Evolutionary conservation across 2,329 filamentous ascomycete species (phyloP).

Genomic region (Pseudogymnoascus sp.): DNA sequence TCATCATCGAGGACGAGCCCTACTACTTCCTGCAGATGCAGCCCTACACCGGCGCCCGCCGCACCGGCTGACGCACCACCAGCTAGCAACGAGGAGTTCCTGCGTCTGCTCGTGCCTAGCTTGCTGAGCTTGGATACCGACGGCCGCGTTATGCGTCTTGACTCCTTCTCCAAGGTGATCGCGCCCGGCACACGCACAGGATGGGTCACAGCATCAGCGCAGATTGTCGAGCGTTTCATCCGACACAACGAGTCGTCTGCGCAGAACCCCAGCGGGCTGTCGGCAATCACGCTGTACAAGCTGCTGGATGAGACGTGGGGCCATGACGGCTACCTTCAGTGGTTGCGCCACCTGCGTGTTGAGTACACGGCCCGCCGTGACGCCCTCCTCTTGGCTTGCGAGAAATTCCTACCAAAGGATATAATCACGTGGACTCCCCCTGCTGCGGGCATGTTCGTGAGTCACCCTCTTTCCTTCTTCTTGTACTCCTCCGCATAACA

Average conservation of each 20-base stretch:
- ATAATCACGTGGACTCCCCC: constrained; percentile 76
- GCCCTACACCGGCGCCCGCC: constrained; percentile 44
- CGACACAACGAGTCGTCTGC: constrained; percentile 77
- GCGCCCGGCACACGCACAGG: constrained; percentile 75
- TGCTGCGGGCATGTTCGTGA: constrained; percentile 88
- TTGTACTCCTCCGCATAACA: not conserved
- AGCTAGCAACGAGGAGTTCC: constrained; percentile 62
- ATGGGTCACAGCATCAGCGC: constrained; percentile 83
- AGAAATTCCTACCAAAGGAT: constrained; percentile 65
- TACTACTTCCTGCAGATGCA: constrained; percentile 69
- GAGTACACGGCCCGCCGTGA: constrained; percentile 79
- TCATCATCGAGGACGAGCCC: constrained; percentile 68
- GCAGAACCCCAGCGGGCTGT: constrained; percentile 79
- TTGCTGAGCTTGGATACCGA: constrained; percentile 76
- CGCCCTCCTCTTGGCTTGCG: constrained; percentile 71
- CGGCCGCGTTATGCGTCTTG: constrained; percentile 81
- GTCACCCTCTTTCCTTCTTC: constrained; percentile 31
- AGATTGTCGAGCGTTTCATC: constrained; percentile 76
- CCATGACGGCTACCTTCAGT: constrained; percentile 80
- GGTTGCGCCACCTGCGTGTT: constrained; percentile 74
- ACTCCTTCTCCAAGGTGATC: constrained; percentile 90
- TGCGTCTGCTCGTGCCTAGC: constrained; percentile 65
- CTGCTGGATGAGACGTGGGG: constrained; percentile 92
- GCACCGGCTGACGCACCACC: constrained; percentile 46
- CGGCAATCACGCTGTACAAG: constrained; percentile 79